Percentiles rank a stretch among this genome's conserved stretches.
Conservation (phyloP, 169 alveolate species). For the Cryptosporidium viatorum region DNA sequence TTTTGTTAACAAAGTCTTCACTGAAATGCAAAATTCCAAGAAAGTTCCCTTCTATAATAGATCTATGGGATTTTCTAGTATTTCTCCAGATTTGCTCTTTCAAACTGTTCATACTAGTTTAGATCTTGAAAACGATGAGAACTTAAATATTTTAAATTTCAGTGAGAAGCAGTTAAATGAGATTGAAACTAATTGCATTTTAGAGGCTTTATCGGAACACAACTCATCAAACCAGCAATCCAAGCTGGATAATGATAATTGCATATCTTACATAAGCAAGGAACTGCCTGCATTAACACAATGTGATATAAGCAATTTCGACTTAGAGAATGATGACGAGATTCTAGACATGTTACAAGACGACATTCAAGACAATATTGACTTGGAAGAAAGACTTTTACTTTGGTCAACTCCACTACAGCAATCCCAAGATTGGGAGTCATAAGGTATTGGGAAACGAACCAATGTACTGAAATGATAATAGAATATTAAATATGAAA, state of each 20-base stretch:
- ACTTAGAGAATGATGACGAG: not conserved
- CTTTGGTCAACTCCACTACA: slow-evolving; percentile 41
- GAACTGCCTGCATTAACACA: not conserved
- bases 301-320: not conserved
- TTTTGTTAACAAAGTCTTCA: slow-evolving; percentile 6
- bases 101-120: not conserved
- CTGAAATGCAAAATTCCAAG: not conserved
- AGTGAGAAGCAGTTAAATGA: not conserved
- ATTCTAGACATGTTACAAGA: not conserved
- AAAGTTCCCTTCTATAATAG: slow-evolving; percentile 37
- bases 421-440: slow-evolving; percentile 4
- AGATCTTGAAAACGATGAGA: not conserved
- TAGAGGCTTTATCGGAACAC: not conserved
- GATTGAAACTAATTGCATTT: not conserved
- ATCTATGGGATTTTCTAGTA: not conserved
- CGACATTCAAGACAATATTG: slow-evolving; percentile 4
- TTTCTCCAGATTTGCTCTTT: not conserved
- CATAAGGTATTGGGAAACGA: not conserved
- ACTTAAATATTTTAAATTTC: not conserved
- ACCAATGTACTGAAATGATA: not conserved
- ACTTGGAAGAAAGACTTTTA: slow-evolving; percentile 54
- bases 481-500: not conserved
- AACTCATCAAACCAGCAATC: not conserved
- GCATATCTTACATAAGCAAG: not conserved
- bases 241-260: not conserved